Conservation (phyloP, 441 rosid species). For the Populus hybrid region DNA sequence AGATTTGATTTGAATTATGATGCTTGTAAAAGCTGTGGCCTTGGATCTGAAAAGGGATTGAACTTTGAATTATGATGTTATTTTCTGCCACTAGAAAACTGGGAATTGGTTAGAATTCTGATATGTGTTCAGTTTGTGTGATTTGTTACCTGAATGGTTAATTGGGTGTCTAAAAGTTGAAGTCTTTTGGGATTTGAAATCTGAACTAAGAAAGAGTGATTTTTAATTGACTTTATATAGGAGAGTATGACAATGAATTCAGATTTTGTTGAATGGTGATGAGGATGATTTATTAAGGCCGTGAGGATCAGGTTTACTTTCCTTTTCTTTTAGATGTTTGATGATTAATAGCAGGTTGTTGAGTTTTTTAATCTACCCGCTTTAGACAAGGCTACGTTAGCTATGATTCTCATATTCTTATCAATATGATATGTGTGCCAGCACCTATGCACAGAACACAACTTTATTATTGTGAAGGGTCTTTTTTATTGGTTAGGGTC, state of each 20-base stretch:
- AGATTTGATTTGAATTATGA: slow-evolving; percentile 20
- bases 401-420: background rate
- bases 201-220: background rate
- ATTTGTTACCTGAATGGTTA: background rate
- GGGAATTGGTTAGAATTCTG: background rate
- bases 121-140: background rate
- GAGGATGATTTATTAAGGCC: background rate
- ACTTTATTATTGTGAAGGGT: background rate
- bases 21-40: background rate
- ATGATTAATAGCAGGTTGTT: background rate
- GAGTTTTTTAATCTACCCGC: background rate
- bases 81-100: background rate
- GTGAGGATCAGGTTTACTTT: background rate
- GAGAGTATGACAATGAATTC: background rate
- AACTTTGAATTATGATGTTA: background rate
- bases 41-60: slow-evolving; percentile 26
- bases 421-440: background rate
- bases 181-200: slow-evolving; percentile 5
- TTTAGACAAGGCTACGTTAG: background rate
- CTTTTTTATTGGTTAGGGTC: background rate
- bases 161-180: background rate
- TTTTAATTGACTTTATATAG: background rate
- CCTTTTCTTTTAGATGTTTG: background rate
- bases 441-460: background rate
- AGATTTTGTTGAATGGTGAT: background rate